Percentiles rank a stretch among this genome's conserved stretches.
Evolutionary conservation across 495 filamentous ascomycete species (phyloP).

Genomic region (Recurvomyces mirabilis): DNA sequence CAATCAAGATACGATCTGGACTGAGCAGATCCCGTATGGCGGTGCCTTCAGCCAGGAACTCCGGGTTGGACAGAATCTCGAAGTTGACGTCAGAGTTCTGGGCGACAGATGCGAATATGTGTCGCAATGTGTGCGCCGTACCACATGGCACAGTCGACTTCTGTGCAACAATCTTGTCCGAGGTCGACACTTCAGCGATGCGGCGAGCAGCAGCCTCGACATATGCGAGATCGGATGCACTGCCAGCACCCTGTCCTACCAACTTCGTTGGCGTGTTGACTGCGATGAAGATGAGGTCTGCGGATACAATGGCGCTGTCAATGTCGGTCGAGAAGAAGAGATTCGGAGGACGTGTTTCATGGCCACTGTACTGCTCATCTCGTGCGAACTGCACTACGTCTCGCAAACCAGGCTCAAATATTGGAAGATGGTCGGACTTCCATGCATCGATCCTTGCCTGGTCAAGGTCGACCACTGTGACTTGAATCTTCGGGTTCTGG

Average conservation of each 20-base stretch:
- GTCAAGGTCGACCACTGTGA: constrained; percentile 65
- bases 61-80: constrained; percentile 73
- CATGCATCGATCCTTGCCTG: constrained; percentile 53
- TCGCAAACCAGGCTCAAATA: constrained; percentile 62
- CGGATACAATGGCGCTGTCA: constrained; percentile 46
- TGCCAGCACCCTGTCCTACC: constrained; percentile 56
- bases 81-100: constrained; percentile 55
- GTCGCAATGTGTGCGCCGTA: constrained; percentile 58
- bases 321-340: constrained; percentile 63
- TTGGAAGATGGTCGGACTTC: constrained; percentile 63
- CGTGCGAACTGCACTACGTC: constrained; percentile 55
- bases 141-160: constrained; percentile 75
- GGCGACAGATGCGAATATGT: constrained; percentile 57
- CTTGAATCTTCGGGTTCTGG: constrained; percentile 53
- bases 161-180: constrained; percentile 67
- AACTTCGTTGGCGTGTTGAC: constrained; percentile 77
- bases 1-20: constrained; percentile 70
- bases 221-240: constrained; percentile 59
- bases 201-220: constrained; percentile 59
- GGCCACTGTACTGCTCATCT: too few species aligned
- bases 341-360: constrained; percentile 39
- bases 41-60: constrained; percentile 75
- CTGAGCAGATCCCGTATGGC: constrained; percentile 57
- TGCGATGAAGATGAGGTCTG: constrained; percentile 66
- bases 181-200: constrained; percentile 53